Evolutionary conservation across 352 stramenopile species (phyloP), one percentile per base, ranked within the genome.

Genomic region (Lagenidium giganteum): DNA sequence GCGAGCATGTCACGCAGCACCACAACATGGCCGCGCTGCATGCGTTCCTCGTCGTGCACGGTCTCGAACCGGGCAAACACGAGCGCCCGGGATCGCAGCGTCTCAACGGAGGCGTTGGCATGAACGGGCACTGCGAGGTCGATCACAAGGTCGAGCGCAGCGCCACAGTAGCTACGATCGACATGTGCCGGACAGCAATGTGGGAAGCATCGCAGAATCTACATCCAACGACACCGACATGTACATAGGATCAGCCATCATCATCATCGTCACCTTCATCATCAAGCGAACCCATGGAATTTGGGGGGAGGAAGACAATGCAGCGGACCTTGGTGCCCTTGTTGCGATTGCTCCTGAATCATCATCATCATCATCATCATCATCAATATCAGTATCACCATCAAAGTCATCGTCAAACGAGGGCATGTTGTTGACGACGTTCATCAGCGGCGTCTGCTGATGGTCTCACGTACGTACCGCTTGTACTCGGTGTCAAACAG

Each of bases 41-140:
- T 65, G 4, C 51, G 22, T 9, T 47, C 37, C 13, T 53, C 43
- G 8, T 60, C 26, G 14, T 39, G 40, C 9, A 54, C 51, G 16
- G 62, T 35, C 39, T 75, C 62, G 30, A 81, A 81, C n/a, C 63
- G 69, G 28, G 59, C 63, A 25, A 61, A 77, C 0, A 77, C 59
- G 0, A 72, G 23, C 14, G 51, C 5, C 6, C 53, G 12, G 16
- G 56, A 35, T 9, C 27, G 18, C 20, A 70, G 67, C n/a, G 49
- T 60, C 32, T 64, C 54, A 23, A 57, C 20, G 5, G 29, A 13
- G 8, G 29, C 29, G 32, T 50, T n/a, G n/a, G n/a, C n/a, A n/a
- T n/a, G n/a, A n/a, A n/a, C n/a, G n/a, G n/a, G n/a, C n/a, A n/a
- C n/a, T n/a, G n/a, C 22, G 31, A 50, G 22, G 13, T 47, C 47